A percentile compares a stretch with the other conserved stretches of the same genome.
Conservation (phyloP, 2,329 filamentous ascomycete species). For the Fusarium tanahbumbuense region DNA sequence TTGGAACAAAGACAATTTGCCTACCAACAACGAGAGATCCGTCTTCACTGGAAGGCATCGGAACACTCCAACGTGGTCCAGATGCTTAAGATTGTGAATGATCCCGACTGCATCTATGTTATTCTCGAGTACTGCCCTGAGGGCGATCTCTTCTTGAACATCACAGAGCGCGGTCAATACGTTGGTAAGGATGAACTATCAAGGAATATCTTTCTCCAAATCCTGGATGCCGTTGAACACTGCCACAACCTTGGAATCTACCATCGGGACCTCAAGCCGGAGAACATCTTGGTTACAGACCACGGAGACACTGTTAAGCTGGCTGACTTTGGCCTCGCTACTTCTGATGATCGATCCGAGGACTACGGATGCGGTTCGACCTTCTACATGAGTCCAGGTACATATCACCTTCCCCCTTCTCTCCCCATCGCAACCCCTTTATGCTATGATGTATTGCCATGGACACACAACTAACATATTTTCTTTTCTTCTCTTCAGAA, state of each 20-base stretch:
- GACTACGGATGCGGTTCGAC: conserved; percentile 98
- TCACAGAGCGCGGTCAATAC: conserved; percentile 94
- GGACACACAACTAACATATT: conserved; percentile 43
- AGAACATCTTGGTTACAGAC: conserved; percentile 95
- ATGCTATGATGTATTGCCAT: conserved; percentile 10
- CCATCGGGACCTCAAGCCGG: conserved; percentile 96
- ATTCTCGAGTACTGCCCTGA: conserved; percentile 97
- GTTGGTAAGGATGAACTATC: conserved; percentile 91
- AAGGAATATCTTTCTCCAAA: conserved; percentile 90
- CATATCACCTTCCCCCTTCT: conserved; percentile 48
- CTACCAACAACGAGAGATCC: conserved; percentile 94
- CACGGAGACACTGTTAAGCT: conserved; percentile 91
- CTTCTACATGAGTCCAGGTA: conserved; percentile 99
- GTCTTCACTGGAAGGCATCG: conserved; percentile 88
- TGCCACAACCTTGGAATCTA: conserved; percentile 95
- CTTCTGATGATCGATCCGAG: conserved; percentile 82
- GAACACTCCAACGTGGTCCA: conserved; percentile 94
- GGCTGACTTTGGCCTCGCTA: conserved; percentile 96
- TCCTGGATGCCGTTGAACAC: conserved; percentile 94
- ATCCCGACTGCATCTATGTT: conserved; percentile 92
- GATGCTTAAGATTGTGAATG: conserved; percentile 92
- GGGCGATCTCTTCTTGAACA: conserved; percentile 96
- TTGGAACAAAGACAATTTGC: conserved; percentile 87
- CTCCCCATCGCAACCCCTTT: conserved; percentile 14
- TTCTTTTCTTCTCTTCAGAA: conserved; percentile 67